phyloP scores from a whole-genome alignment of 1,284 basidiomycete genomes.

The Rhizoctonia solani region DNA sequence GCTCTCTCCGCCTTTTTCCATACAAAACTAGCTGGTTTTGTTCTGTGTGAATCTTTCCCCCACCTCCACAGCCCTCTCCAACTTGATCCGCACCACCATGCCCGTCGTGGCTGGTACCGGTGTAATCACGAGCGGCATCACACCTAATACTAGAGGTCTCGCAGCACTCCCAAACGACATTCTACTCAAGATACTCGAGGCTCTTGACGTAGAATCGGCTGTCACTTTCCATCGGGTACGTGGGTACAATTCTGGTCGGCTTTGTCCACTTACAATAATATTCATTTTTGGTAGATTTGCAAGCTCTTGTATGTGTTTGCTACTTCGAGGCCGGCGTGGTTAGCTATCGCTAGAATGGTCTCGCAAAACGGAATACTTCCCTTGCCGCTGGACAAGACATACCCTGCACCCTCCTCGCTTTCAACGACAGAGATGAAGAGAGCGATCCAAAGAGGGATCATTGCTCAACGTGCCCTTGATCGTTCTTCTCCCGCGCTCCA shows the following conservation, averaged over 20 bases:
- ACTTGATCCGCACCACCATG: not conserved
- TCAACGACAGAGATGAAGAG: conserved; percentile 26
- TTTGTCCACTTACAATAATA: conserved; percentile 1
- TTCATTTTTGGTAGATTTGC: conserved; percentile 22
- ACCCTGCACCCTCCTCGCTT: conserved; percentile 23
- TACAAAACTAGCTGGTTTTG: conserved; percentile 10
- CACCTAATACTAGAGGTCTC: conserved; percentile 26
- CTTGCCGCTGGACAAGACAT: conserved; percentile 21
- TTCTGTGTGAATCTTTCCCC: not conserved
- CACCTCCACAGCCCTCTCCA: not conserved
- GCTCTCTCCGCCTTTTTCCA: conserved; percentile 12
- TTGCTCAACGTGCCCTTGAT: conserved; percentile 24
- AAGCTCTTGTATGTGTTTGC: conserved; percentile 26
- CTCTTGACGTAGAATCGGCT: conserved; percentile 22
- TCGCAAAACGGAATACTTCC: conserved; percentile 18
- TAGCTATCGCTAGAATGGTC: conserved; percentile 26
- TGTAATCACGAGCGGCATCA: conserved; percentile 15
- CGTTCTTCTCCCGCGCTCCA: conserved; percentile 33
- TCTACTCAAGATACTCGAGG: conserved; percentile 31
- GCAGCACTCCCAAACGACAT: conserved; percentile 30
- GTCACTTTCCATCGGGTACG: conserved; percentile 9
- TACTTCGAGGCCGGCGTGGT: conserved; percentile 31
- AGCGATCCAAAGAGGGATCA: conserved; percentile 21
- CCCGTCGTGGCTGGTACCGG: not conserved
- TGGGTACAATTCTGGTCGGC: not conserved